These are phyloP conservation scores for Crataegus laevigata DNA, from an alignment of 306 rosid genomes.

Conservation along the genomic window DNA sequence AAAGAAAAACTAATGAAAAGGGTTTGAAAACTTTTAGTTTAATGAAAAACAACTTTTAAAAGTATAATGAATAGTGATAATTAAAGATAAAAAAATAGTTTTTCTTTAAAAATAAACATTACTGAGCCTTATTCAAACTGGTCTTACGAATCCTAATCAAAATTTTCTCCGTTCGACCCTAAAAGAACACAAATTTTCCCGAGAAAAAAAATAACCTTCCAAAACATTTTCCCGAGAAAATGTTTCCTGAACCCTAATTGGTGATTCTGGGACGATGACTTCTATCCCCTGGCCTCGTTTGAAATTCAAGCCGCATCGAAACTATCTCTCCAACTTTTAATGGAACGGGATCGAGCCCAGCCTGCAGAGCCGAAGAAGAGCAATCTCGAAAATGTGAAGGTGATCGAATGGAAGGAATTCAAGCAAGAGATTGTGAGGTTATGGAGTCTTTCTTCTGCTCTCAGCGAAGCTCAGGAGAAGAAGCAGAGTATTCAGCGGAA, in stretches of 20 bases:
- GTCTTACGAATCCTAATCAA: background rate
- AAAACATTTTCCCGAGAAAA: conserved; percentile 24
- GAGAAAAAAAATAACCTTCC: background rate
- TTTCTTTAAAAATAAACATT: too few relatives aligned
- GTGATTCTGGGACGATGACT: conserved; percentile 59
- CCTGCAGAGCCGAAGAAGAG: conserved; percentile 18
- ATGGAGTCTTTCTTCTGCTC: conserved; percentile 78
- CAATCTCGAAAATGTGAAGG: conserved; percentile 46
- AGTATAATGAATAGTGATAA: too few relatives aligned
- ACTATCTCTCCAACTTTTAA: conserved; percentile 16
- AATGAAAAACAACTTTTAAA: too few relatives aligned
- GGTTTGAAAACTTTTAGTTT: too few relatives aligned
- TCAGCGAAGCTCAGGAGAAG: conserved; percentile 50
- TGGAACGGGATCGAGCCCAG: conserved; percentile 41
- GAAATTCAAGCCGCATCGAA: conserved; percentile 3
- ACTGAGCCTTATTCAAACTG: background rate
- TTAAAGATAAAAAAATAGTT: too few relatives aligned
- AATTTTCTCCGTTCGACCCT: background rate
- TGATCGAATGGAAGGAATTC: conserved; percentile 79
- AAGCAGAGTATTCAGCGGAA: conserved; percentile 47
- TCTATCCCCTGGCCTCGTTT: conserved; percentile 28
- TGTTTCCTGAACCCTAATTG: conserved; percentile 17
- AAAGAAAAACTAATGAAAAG: too few relatives aligned
- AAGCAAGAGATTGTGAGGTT: conserved; percentile 76
- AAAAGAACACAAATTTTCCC: background rate